A percentile compares a stretch with the other conserved stretches of the same genome.
Evolutionary conservation across 2,329 filamentous ascomycete species (phyloP).

Genomic region (Aureobasidium sp.): DNA sequence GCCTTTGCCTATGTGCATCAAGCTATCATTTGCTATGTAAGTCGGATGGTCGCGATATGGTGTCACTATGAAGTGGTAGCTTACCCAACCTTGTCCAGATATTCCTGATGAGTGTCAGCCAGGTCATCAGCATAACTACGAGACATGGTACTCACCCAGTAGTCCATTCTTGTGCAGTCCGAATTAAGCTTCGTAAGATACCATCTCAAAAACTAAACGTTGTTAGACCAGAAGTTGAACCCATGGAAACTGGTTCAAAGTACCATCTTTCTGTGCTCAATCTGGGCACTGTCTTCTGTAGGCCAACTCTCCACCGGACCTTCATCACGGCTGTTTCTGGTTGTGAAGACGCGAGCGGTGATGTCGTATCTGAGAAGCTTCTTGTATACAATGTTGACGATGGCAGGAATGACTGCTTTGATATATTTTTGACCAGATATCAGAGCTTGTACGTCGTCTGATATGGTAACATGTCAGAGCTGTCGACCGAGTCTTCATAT

Average conservation of each 20-base stretch:
- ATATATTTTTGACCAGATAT: slow-evolving; percentile 66
- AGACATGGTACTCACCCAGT: slow-evolving; percentile 47
- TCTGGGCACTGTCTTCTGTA: slow-evolving; percentile 65
- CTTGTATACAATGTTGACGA: slow-evolving; percentile 79
- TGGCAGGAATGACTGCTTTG: slow-evolving; percentile 71
- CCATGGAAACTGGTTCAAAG: too few species aligned
- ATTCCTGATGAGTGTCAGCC: slow-evolving; percentile 39
- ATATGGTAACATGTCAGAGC: slow-evolving; percentile 18
- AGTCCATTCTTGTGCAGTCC: slow-evolving; percentile 67
- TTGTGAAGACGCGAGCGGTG: slow-evolving; percentile 68
- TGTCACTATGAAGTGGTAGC: too few species aligned
- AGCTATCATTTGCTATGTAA: slow-evolving; percentile 33
- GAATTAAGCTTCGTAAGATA: slow-evolving; percentile 69
- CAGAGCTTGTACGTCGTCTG: slow-evolving; percentile 67
- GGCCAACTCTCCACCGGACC: slow-evolving; percentile 58
- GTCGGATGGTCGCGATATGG: too few species aligned
- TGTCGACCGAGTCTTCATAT: background rate
- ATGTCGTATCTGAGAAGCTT: slow-evolving; percentile 77
- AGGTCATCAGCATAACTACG: background rate
- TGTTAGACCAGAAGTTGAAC: too few species aligned
- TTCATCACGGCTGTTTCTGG: slow-evolving; percentile 54
- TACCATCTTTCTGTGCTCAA: slow-evolving; percentile 64
- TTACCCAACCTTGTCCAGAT: slow-evolving; percentile 73
- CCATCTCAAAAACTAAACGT: slow-evolving; percentile 55
- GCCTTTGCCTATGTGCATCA: slow-evolving; percentile 76